A percentile compares a stretch with the other conserved stretches of the same genome.
These are phyloP conservation scores for Rhododendron molle DNA, from an alignment of 148 eudicot genomes.

Conservation along the genomic window DNA sequence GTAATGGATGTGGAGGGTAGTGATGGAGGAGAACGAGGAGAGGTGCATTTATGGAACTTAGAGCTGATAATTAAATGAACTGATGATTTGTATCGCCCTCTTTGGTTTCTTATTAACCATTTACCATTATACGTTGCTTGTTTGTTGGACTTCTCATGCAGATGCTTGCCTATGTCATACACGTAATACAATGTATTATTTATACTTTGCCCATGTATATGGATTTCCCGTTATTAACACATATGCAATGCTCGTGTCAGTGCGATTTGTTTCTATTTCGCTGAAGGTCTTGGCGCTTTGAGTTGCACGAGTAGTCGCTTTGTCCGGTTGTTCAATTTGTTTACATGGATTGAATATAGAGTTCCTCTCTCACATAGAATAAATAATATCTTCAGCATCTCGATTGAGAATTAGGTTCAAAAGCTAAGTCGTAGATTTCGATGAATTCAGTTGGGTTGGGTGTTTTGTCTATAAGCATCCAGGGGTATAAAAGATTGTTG, in stretches of 20 bases:
- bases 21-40: constrained; percentile 99
- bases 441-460: neutral
- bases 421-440: neutral
- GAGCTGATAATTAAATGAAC: neutral
- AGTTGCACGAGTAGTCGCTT: no score
- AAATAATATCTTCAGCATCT: neutral
- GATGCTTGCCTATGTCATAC: neutral
- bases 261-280: neutral
- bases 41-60: constrained; percentile 35
- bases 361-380: neutral
- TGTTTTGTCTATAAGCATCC: neutral
- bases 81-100: neutral
- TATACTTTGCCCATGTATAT: neutral
- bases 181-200: neutral
- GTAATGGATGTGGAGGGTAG: constrained; percentile 99
- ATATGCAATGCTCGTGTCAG: neutral
- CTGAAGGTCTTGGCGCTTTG: neutral
- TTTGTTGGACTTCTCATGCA: neutral
- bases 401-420: neutral
- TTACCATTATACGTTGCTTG: neutral
- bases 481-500: neutral
- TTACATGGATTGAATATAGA: neutral
- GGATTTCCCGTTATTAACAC: neutral
- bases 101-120: neutral
- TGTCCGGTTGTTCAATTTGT: neutral